Evolutionary conservation across 768 basidiomycete species (phyloP), one percentile per base, ranked within the genome.

Genomic region (Pleurotus tuoliensis): DNA sequence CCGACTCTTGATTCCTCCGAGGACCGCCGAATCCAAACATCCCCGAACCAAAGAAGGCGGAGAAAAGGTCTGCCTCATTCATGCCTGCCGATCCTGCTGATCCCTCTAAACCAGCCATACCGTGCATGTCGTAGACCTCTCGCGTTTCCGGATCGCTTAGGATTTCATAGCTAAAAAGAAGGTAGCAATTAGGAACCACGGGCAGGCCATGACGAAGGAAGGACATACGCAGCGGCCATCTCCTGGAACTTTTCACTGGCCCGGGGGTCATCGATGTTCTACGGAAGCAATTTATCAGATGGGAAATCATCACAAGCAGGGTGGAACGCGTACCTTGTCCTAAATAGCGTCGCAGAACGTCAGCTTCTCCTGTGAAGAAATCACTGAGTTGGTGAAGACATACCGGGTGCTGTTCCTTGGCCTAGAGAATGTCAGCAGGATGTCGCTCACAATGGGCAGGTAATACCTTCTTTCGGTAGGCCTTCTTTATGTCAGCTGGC

Each of bases 231-330:
- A 16, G 92, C 87, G 43, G 83, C 88, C 73, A 95, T 87, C 66
- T 91, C 89, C 69, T 96, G 94, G 63, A 96, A 96, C 58, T 86
- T 90, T 60, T 84, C 79, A 58, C 82, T 82, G 16, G 94, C 94
- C 63, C 83, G 75, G 34, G 93, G 92, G 65, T 95, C 86, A 71
- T 94, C 91, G 46, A 89, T 90, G 65, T 96, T 96, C 87, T 95
- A 66, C 44, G 39, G 25, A 16, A 40, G 34, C 27, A 22, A 34
- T 3, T 44, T 40, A 39, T 13, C 20, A 41, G 41, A 12, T 20
- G 48, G 18, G 11, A 30, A 13, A 40, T 44, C 16, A 2, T 34
- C 30, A 34, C 30, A 34, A 34, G 30, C 30, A 8, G 30, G 30
- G 30, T 34, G 30, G 43, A 11, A 43, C 30, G 13, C 25, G 44